Percentiles rank a stretch among this genome's conserved stretches.
These are phyloP conservation scores for Inga oerstediana DNA, from an alignment of 306 rosid species.

Conservation along the genomic window DNA sequence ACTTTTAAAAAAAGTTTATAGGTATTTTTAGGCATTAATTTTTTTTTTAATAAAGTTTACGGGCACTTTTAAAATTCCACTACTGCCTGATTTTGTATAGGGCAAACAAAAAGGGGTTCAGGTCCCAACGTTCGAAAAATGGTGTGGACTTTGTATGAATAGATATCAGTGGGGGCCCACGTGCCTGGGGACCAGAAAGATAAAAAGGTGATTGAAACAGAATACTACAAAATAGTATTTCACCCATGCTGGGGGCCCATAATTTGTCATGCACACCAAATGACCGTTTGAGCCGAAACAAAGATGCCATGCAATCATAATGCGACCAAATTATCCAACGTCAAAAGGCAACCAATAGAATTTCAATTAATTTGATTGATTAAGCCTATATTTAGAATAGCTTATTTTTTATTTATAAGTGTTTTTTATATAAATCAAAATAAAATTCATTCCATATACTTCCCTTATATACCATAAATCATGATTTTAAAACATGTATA, in stretches of 20 bases:
- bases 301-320: not conserved
- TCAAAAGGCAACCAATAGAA: not conserved
- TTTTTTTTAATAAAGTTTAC: not conserved
- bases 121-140: slow-evolving; percentile 56
- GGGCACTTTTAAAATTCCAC: not conserved
- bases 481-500: no score
- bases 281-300: slow-evolving; percentile 51
- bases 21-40: no score
- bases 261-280: slow-evolving; percentile 28
- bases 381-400: no score
- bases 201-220: not conserved
- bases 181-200: slow-evolving; percentile 14
- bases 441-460: no score
- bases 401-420: no score
- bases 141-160: slow-evolving; percentile 6
- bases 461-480: no score
- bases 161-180: slow-evolving; percentile 2
- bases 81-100: slow-evolving; percentile 9
- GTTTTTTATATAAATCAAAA: no score
- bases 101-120: not conserved
- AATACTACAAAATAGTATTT: slow-evolving; percentile 47
- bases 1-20: no score
- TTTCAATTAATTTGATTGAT: not conserved
- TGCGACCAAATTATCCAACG: not conserved
- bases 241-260: slow-evolving; percentile 62